phyloP scores from a whole-genome alignment of 768 basidiomycete species.

The Rhodotorula taiwanensis region DNA sequence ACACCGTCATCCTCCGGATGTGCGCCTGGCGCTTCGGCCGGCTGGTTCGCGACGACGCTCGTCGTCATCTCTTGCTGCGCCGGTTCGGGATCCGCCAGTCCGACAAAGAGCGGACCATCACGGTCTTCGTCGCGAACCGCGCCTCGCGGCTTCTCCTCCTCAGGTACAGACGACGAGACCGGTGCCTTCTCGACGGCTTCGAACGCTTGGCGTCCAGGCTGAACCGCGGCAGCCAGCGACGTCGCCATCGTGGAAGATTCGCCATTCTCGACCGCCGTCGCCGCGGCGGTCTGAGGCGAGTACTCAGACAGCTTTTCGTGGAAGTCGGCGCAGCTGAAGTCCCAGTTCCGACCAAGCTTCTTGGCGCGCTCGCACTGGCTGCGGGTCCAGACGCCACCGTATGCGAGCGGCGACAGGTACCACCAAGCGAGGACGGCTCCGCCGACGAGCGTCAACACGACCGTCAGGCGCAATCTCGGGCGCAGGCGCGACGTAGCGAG shows the following conservation, averaged over 20 bases:
- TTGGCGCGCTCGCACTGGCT: conserved; percentile 59
- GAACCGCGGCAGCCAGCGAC: background rate
- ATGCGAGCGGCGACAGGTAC: conserved; percentile 74
- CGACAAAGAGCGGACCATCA: conserved; percentile 1
- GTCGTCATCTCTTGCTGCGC: background rate
- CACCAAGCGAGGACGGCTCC: conserved; percentile 56
- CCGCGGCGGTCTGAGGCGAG: conserved; percentile 2
- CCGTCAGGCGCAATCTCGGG: conserved; percentile 75
- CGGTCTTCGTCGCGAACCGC: background rate
- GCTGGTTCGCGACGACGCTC: conserved; percentile 11
- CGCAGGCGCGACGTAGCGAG: conserved; percentile 69
- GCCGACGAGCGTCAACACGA: conserved; percentile 62
- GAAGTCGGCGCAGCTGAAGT: conserved; percentile 63
- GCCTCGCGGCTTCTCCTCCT: background rate
- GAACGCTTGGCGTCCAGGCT: conserved; percentile 28
- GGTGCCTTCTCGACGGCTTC: conserved; percentile 19
- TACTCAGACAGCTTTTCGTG: conserved; percentile 25
- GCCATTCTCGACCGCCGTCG: background rate
- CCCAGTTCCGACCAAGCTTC: conserved; percentile 89
- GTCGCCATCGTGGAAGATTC: background rate
- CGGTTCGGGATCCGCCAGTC: background rate
- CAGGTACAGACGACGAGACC: conserved; percentile 2
- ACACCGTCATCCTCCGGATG: conserved; percentile 6
- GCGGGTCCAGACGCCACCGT: conserved; percentile 83
- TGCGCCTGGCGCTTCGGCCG: background rate